phyloP scores from a whole-genome alignment of 1,284 basidiomycete genomes.

The Trichosporon sp. region DNA sequence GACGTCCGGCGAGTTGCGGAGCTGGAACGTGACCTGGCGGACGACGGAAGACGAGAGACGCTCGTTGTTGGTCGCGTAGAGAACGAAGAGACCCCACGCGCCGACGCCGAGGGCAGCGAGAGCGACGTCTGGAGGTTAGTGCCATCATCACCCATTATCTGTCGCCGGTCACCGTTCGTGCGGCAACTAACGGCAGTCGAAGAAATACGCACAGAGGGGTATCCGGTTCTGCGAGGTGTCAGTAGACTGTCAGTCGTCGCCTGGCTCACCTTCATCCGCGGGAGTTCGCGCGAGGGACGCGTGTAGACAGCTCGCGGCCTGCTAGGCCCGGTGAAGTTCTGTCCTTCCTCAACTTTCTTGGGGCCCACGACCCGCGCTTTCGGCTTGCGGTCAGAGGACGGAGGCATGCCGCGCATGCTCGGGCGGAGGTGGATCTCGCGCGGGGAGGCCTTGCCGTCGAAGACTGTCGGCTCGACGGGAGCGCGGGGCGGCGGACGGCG shows the following conservation, averaged over 20 bases:
- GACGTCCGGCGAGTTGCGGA: conserved; percentile 52
- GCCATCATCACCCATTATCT: conserved; percentile 3
- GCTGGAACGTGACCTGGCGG: conserved; percentile 52
- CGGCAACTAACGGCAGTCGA: background rate
- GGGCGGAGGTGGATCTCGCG: conserved; percentile 43
- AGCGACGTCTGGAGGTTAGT: conserved; percentile 39
- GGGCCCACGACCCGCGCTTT: conserved; percentile 3
- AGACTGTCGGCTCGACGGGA: conserved; percentile 38
- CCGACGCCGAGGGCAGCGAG: conserved; percentile 45
- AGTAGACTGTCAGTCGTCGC: background rate
- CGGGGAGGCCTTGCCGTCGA: conserved; percentile 43
- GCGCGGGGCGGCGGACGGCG: conserved; percentile 24
- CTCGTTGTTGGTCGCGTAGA: conserved; percentile 54
- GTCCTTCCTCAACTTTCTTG: conserved; percentile 23
- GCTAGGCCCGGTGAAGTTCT: conserved; percentile 27
- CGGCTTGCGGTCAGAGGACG: conserved; percentile 6
- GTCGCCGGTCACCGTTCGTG: background rate
- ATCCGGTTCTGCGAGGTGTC: conserved; percentile 38
- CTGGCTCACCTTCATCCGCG: conserved; percentile 44
- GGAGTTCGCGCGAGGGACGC: conserved; percentile 37
- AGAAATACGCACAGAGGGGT: conserved; percentile 41
- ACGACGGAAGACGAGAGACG: conserved; percentile 54
- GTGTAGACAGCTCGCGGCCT: conserved; percentile 30
- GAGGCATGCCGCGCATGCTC: conserved; percentile 42
- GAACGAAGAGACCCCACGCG: conserved; percentile 52